Percentiles rank a stretch among this genome's conserved stretches.
phyloP scores from a whole-genome alignment of 441 rosid species.

The Manihot esculenta region DNA sequence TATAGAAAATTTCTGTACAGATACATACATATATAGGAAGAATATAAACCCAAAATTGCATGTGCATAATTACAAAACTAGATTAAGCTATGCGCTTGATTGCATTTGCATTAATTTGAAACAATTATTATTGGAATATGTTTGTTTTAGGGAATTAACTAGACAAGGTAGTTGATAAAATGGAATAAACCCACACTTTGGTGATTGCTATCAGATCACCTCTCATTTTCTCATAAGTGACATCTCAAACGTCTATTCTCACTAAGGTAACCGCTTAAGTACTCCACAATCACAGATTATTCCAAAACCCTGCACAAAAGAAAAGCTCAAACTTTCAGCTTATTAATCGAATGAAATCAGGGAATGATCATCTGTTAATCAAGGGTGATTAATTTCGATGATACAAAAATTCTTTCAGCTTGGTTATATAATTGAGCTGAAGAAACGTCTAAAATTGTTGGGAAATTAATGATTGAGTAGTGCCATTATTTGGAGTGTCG shows the following conservation, averaged over 20 bases:
- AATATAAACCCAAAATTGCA: too few species aligned
- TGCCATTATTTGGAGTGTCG: neutral
- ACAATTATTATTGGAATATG: neutral
- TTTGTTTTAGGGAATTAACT: neutral
- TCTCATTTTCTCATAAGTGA: neutral
- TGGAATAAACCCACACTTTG: neutral
- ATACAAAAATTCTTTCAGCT: too few species aligned
- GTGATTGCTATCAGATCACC: neutral
- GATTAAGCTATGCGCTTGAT: too few species aligned
- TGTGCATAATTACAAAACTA: too few species aligned
- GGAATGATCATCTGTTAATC: too few species aligned
- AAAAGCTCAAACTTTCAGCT: neutral
- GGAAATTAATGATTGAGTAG: neutral
- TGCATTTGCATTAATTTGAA: too few species aligned
- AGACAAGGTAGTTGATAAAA: neutral
- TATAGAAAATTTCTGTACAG: too few species aligned
- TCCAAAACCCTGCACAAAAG: neutral
- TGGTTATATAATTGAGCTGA: neutral
- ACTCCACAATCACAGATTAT: neutral
- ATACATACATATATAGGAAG: too few species aligned
- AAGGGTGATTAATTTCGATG: too few species aligned
- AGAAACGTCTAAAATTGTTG: conserved; percentile 4
- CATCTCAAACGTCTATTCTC: neutral
- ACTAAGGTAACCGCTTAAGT: neutral
- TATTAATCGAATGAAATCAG: too few species aligned